These are phyloP conservation scores for Saccharomyces hybrid DNA, from an alignment of 1,139 yeast genomes.

Conservation along the genomic window DNA sequence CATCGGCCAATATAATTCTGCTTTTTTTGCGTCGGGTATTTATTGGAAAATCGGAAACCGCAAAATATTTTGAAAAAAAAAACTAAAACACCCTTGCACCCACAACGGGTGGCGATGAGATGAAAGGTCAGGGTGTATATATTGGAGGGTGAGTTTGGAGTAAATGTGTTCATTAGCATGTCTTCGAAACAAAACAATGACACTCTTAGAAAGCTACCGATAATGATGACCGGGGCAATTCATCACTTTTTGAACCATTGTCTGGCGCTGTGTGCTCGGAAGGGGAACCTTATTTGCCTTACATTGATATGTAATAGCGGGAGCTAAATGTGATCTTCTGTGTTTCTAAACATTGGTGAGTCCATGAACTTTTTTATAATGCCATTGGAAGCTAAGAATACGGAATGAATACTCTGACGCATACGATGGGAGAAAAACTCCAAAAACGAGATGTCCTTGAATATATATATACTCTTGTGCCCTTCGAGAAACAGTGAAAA, in stretches of 20 bases:
- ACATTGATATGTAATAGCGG: neutral
- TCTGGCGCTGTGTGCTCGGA: neutral
- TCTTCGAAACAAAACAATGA: neutral
- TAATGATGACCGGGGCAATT: neutral
- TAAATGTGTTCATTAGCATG: neutral
- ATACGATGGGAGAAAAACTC: neutral
- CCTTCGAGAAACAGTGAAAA: neutral
- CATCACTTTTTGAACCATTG: neutral
- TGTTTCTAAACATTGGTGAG: neutral
- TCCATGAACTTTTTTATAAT: neutral
- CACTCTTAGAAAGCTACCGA: neutral
- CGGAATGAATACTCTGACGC: neutral
- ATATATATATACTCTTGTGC: neutral
- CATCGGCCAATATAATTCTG: neutral
- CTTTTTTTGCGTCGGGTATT: neutral
- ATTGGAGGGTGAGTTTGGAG: neutral
- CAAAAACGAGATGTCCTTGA: neutral
- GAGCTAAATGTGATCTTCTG: neutral
- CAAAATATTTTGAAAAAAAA: neutral
- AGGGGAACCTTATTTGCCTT: neutral
- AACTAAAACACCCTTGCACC: neutral
- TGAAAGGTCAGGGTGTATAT: neutral
- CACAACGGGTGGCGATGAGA: neutral
- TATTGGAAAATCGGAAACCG: neutral
- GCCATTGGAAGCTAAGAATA: neutral